phyloP scores from a whole-genome alignment of 1,284 basidiomycete species.

The Laetiporus sulphureus region DNA sequence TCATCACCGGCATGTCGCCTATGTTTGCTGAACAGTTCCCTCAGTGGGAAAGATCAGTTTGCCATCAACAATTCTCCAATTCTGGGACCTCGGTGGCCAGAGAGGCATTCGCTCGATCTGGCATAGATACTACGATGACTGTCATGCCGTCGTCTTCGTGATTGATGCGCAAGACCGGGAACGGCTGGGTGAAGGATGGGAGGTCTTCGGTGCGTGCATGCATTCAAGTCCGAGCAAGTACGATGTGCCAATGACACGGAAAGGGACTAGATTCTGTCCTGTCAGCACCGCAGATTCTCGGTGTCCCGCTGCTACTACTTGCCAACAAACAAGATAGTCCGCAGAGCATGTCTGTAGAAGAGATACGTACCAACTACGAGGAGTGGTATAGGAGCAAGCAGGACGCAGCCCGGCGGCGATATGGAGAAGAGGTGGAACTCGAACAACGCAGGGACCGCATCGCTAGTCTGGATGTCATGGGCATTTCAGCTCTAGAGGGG shows the following conservation, averaged over 20 bases:
- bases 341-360: conserved; percentile 74
- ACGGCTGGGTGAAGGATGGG: conserved; percentile 85
- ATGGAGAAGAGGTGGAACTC: conserved; percentile 44
- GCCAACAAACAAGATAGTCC: conserved; percentile 92
- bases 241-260: conserved; percentile 17
- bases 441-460: conserved; percentile 56
- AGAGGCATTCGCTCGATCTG: conserved; percentile 88
- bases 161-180: conserved; percentile 87
- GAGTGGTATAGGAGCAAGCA: conserved; percentile 77
- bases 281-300: conserved; percentile 79
- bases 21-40: not conserved
- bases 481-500: conserved; percentile 86
- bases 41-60: conserved; percentile 87
- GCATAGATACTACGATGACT: conserved; percentile 91
- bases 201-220: conserved; percentile 75
- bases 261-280: conserved; percentile 63
- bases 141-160: conserved; percentile 89
- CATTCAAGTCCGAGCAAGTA: not conserved
- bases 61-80: conserved; percentile 87
- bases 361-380: conserved; percentile 86
- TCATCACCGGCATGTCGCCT: not conserved
- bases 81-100: conserved; percentile 93
- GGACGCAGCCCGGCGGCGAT: conserved; percentile 52
- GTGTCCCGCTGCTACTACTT: conserved; percentile 80
- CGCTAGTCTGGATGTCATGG: conserved; percentile 88